These are phyloP conservation scores for Pythium rhizo-oryzae DNA, from an alignment of 352 stramenopile genomes.

Conservation along the genomic window DNA sequence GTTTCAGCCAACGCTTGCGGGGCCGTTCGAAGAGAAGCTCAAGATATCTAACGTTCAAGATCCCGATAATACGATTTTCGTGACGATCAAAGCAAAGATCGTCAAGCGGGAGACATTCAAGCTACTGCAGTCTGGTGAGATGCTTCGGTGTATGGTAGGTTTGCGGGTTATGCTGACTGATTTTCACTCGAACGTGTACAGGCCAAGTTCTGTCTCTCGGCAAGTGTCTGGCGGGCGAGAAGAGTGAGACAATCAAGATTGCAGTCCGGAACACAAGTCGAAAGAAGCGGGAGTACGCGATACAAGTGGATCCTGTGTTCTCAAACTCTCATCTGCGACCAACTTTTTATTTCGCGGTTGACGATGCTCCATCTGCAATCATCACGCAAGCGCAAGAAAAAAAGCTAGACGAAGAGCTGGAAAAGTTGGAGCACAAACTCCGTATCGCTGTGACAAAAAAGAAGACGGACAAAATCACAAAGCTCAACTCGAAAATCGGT, in stretches of 20 bases:
- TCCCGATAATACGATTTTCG: conserved; percentile 80
- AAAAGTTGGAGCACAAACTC: conserved; percentile 91
- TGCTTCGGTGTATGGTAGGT: not conserved
- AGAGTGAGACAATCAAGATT: conserved; percentile 86
- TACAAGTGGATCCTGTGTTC: conserved; percentile 80
- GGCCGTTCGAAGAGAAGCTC: conserved; percentile 89
- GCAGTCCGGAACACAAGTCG: conserved; percentile 86
- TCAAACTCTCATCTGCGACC: conserved; percentile 64
- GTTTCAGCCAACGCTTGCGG: conserved; percentile 85
- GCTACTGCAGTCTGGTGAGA: conserved; percentile 81
- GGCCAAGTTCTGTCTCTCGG: conserved; percentile 83
- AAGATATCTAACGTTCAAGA: conserved; percentile 92
- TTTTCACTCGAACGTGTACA: conserved; percentile 25
- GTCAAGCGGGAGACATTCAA: conserved; percentile 91
- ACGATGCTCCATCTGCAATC: conserved; percentile 77
- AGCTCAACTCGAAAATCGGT: conserved; percentile 83
- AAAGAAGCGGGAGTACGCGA: conserved; percentile 88
- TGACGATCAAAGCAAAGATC: conserved; percentile 91
- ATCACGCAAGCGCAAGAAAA: conserved; percentile 91
- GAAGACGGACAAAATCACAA: conserved; percentile 88
- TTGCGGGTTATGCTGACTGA: not conserved
- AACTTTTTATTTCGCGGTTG: conserved; percentile 83
- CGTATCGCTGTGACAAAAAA: conserved; percentile 90
- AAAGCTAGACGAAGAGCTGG: conserved; percentile 88
- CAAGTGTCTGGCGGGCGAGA: conserved; percentile 83